Percentiles rank a stretch among this genome's conserved stretches.
Conservation (phyloP, 2,329 filamentous ascomycete species). For the Rutstroemia sp. region DNA sequence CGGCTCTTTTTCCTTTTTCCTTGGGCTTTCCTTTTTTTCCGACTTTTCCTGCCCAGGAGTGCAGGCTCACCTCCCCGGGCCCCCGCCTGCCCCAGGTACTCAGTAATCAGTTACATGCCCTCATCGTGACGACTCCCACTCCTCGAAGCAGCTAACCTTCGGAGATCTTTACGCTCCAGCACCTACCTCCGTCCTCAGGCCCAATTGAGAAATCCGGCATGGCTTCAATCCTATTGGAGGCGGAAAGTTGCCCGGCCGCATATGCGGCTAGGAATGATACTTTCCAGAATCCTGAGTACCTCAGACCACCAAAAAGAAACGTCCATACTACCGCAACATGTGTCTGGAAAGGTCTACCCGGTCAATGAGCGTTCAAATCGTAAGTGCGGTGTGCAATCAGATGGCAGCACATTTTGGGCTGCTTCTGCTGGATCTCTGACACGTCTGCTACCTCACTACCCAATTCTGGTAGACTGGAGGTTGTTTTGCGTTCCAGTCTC, state of each 20-base stretch:
- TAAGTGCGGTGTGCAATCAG: constrained; percentile 8
- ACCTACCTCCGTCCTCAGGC: background rate
- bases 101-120: background rate
- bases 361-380: background rate
- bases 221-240: constrained; percentile 8
- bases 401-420: background rate
- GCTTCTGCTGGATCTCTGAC: background rate
- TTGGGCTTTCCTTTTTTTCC: background rate
- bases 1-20: background rate
- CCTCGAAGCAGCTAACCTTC: background rate
- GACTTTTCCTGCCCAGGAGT: background rate
- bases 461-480: background rate
- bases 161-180: constrained; percentile 2
- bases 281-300: constrained; percentile 3
- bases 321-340: constrained; percentile 5
- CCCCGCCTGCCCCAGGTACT: background rate
- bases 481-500: background rate
- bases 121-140: background rate
- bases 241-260: constrained; percentile 1
- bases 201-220: background rate
- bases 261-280: constrained; percentile 3
- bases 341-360: constrained; percentile 6
- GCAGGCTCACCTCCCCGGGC: background rate
- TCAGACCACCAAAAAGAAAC: background rate
- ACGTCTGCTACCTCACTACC: background rate